phyloP scores from a whole-genome alignment of 208 protist species.

The Leishmania amazonensis region DNA sequence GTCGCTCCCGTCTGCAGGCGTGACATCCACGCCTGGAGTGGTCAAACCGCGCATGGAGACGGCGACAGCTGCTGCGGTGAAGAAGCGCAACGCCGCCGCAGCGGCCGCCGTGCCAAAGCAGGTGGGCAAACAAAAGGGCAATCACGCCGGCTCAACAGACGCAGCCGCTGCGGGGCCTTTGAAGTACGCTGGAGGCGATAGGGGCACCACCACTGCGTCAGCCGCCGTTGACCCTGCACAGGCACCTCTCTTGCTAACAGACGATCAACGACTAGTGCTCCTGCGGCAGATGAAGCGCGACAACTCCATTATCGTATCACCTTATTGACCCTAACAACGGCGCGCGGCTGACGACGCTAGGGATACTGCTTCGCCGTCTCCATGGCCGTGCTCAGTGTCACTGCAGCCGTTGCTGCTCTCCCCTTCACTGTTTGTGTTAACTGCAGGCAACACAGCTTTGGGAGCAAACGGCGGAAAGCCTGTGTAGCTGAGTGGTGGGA shows the following conservation, averaged over 20 bases:
- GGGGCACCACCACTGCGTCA: not conserved
- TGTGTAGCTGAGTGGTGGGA: not conserved
- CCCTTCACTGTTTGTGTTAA: not conserved
- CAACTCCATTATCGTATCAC: slow-evolving; percentile 23
- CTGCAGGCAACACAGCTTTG: not conserved
- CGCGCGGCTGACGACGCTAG: not conserved
- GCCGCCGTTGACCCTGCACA: not conserved
- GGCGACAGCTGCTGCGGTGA: not conserved
- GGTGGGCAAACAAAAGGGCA: not conserved
- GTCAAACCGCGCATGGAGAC: not conserved
- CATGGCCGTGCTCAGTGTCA: not conserved
- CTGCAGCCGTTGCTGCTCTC: not conserved
- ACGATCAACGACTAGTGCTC: slow-evolving; percentile 25
- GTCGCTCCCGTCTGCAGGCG: not conserved
- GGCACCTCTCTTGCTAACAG: slow-evolving; percentile 3
- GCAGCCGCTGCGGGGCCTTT: not conserved
- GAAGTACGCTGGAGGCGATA: not conserved
- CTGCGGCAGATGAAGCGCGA: slow-evolving; percentile 25
- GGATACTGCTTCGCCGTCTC: not conserved
- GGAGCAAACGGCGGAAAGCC: not conserved
- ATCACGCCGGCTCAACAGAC: not conserved
- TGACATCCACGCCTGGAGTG: not conserved
- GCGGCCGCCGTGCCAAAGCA: not conserved
- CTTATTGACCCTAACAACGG: slow-evolving; percentile 6
- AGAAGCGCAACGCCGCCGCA: not conserved